Evolutionary conservation across 345 rosid genomes (phyloP).

Genomic region (Garcia nutans): DNA sequence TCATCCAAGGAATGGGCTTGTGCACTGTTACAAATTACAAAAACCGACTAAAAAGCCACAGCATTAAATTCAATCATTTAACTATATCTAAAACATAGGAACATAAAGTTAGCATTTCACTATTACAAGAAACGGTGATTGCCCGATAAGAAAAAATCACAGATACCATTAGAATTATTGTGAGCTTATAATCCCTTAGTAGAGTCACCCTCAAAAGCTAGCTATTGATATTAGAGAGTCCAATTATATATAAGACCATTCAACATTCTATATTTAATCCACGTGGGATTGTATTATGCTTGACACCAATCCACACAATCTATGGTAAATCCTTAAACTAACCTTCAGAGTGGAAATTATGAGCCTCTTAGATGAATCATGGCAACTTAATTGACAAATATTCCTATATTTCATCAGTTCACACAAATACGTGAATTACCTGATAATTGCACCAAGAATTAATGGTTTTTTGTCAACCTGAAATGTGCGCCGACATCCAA

Average conservation of each 20-base stretch:
- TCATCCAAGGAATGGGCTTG: conserved; percentile 72
- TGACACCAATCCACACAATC: neutral
- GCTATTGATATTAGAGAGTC: too few species aligned
- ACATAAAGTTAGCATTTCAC: neutral
- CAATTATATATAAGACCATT: too few species aligned
- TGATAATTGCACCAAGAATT: conserved; percentile 63
- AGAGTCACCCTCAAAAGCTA: too few species aligned
- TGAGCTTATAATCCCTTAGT: too few species aligned
- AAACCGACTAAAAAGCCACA: conserved; percentile 3
- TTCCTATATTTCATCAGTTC: neutral
- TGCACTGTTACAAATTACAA: conserved; percentile 51
- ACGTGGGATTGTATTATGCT: too few species aligned
- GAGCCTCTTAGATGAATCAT: neutral
- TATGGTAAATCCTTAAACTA: neutral
- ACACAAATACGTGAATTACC: conserved; percentile 32
- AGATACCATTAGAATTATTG: too few species aligned
- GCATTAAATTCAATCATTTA: neutral
- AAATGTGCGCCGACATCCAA: conserved; percentile 68
- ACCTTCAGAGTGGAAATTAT: neutral
- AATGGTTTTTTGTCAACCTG: conserved; percentile 58
- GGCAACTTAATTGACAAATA: neutral
- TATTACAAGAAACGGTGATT: neutral
- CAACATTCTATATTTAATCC: too few species aligned
- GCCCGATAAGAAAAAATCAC: neutral
- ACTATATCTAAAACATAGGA: neutral